Evolutionary conservation across 768 basidiomycete genomes (phyloP).

Genomic region (Xerocomus brunneocitrinus): DNA sequence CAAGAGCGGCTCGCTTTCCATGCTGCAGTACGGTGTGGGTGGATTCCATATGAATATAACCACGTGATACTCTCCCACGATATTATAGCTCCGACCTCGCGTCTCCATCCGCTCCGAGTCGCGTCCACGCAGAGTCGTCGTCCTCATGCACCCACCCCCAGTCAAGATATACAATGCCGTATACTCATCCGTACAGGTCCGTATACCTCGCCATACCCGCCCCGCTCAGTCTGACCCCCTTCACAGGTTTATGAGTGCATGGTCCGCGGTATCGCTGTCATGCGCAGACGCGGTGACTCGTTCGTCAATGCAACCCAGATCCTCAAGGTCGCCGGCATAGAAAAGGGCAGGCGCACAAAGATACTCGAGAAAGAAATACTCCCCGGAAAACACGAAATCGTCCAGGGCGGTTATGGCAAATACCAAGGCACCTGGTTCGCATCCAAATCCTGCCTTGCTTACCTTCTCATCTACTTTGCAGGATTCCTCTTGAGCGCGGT

Average conservation of each 20-base stretch:
- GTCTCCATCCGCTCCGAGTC: constrained; percentile 22
- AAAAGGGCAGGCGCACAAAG: constrained; percentile 95
- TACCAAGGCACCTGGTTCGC: constrained; percentile 97
- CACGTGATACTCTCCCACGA: constrained; percentile 18
- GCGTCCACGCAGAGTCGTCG: constrained; percentile 26
- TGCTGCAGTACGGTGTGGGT: neutral
- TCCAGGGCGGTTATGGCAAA: constrained; percentile 98
- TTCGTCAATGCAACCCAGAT: constrained; percentile 99
- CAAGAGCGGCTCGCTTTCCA: constrained; percentile 39
- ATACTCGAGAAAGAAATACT: constrained; percentile 96
- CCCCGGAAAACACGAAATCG: constrained; percentile 93
- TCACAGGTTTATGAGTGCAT: constrained; percentile 92
- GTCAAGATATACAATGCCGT: constrained; percentile 93
- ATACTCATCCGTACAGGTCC: constrained; percentile 82
- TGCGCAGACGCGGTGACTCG: constrained; percentile 92
- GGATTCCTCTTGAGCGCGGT: constrained; percentile 95
- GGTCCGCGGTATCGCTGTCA: constrained; percentile 97
- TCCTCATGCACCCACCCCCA: constrained; percentile 35
- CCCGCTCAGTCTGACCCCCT: constrained; percentile 8
- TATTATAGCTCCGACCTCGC: constrained; percentile 32
- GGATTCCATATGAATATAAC: neutral
- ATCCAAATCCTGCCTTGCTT: constrained; percentile 3
- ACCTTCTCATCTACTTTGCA: constrained; percentile 30
- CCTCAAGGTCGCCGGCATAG: constrained; percentile 96
- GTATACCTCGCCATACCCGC: constrained; percentile 1